phyloP scores from a whole-genome alignment of 1,139 yeast genomes.

The Schwanniomyces etchellsii region DNA sequence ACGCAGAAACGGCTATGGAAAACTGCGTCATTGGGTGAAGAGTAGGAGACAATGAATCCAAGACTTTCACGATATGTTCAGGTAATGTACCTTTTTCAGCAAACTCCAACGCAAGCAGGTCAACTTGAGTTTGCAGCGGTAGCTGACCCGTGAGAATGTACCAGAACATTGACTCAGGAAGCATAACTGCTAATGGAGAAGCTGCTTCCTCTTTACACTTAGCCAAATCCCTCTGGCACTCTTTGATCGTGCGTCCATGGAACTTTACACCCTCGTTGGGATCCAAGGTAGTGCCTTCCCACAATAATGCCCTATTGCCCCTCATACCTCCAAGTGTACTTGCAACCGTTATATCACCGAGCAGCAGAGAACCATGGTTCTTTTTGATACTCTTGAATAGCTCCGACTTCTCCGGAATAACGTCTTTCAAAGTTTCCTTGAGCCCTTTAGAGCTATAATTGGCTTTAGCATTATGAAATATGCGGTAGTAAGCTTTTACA shows the following conservation, averaged over 20 bases:
- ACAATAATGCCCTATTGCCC: conserved; percentile 43
- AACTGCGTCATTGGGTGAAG: conserved; percentile 72
- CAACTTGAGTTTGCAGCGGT: conserved; percentile 52
- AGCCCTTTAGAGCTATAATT: conserved; percentile 12
- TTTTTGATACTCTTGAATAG: conserved; percentile 31
- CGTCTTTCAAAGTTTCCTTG: conserved; percentile 30
- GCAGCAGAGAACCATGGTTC: conserved; percentile 11
- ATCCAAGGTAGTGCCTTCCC: conserved; percentile 53
- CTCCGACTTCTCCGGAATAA: conserved; percentile 36
- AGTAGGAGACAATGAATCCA: conserved; percentile 51
- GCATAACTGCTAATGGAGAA: conserved; percentile 41
- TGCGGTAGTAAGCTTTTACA: too few species aligned
- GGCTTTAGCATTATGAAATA: too few species aligned
- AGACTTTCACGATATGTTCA: conserved; percentile 44
- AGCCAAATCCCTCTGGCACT: conserved; percentile 42
- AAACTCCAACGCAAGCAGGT: conserved; percentile 47
- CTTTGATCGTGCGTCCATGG: conserved; percentile 48
- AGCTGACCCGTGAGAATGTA: conserved; percentile 56
- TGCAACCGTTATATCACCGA: conserved; percentile 41
- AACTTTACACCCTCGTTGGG: conserved; percentile 49
- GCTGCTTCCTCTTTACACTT: conserved; percentile 22
- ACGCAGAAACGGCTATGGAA: conserved; percentile 59
- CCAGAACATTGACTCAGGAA: conserved; percentile 66
- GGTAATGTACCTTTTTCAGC: conserved; percentile 57
- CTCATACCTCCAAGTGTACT: conserved; percentile 52